Percentiles rank a stretch among this genome's conserved stretches.
Evolutionary conservation across 116 monocot genomes (phyloP).

Genomic region (Trichopus zeylanicus): DNA sequence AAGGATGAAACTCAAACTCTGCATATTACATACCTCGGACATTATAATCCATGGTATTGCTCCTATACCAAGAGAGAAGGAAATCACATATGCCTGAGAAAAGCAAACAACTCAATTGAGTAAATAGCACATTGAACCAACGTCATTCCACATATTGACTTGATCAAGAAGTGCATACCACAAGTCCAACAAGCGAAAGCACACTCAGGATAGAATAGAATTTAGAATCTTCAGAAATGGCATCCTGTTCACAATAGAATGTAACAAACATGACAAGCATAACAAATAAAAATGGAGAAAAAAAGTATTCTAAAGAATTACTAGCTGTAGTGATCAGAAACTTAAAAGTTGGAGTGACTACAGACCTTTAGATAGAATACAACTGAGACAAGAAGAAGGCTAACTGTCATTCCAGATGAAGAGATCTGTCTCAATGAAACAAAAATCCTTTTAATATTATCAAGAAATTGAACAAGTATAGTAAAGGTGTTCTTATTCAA

Average conservation of each 20-base stretch:
- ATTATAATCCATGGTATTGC: constrained; percentile 85
- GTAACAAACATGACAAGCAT: not conserved
- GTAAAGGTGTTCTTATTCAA: not conserved
- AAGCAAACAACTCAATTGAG: constrained; percentile 2
- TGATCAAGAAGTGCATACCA: constrained; percentile 55
- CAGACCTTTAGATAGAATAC: constrained; percentile 80
- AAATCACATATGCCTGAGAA: constrained; percentile 66
- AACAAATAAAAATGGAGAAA: not conserved
- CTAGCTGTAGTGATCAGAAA: no score
- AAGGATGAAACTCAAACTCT: no score
- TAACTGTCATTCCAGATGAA: constrained; percentile 57
- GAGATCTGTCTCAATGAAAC: constrained; percentile 81
- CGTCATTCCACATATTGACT: not conserved
- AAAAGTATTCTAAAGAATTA: no score
- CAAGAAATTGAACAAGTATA: constrained; percentile 1
- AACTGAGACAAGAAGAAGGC: constrained; percentile 68
- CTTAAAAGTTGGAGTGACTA: no score
- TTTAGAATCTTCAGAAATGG: constrained; percentile 36
- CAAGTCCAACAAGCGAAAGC: constrained; percentile 69
- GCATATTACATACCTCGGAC: constrained; percentile 92
- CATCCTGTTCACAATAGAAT: constrained; percentile 36
- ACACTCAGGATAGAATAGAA: constrained; percentile 49
- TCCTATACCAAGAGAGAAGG: constrained; percentile 72
- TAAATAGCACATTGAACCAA: not conserved
- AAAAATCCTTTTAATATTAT: no score